Evolutionary conservation across 1,284 basidiomycete genomes (phyloP).

Genomic region (Farysia itapuensis): DNA sequence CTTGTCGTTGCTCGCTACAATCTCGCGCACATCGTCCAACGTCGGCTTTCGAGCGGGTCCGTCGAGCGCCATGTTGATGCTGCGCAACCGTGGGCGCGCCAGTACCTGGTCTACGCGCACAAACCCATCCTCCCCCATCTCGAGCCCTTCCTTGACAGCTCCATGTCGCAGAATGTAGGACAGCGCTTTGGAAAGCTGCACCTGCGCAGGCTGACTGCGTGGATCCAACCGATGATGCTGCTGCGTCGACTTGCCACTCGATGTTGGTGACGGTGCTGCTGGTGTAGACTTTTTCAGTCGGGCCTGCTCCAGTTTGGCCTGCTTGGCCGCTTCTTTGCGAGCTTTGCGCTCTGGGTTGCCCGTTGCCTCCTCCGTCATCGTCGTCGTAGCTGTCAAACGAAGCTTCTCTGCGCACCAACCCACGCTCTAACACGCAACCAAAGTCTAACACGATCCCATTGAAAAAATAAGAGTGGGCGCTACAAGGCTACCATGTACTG

Average conservation of each 20-base stretch:
- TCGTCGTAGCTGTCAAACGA: no score
- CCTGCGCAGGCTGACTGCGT: slow-evolving; percentile 4
- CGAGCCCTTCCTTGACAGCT: slow-evolving; percentile 72
- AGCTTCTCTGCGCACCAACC: no score
- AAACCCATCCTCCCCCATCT: slow-evolving; percentile 77
- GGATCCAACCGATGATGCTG: slow-evolving; percentile 4
- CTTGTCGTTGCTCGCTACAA: slow-evolving; percentile 50
- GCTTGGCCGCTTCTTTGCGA: slow-evolving; percentile 33
- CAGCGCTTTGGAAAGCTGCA: slow-evolving; percentile 73
- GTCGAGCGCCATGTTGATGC: slow-evolving; percentile 41
- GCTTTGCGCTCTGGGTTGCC: slow-evolving; percentile 30
- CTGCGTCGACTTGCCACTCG: slow-evolving; percentile 7
- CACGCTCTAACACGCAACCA: no score
- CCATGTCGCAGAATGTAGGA: slow-evolving; percentile 84
- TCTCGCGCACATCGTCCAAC: slow-evolving; percentile 30
- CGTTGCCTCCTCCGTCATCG: no score
- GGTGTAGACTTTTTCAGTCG: neutral
- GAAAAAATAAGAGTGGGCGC: neutral
- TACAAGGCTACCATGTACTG: slow-evolving; percentile 44
- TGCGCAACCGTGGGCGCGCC: slow-evolving; percentile 37
- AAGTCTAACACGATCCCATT: no score
- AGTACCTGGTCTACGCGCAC: slow-evolving; percentile 68
- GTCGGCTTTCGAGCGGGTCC: slow-evolving; percentile 10
- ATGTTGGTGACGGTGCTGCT: slow-evolving; percentile 1
- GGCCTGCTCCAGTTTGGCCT: slow-evolving; percentile 5